These are phyloP conservation scores for Aspergillus brunneoviolaceus DNA, from an alignment of 2,329 filamentous ascomycete species.

Conservation along the genomic window DNA sequence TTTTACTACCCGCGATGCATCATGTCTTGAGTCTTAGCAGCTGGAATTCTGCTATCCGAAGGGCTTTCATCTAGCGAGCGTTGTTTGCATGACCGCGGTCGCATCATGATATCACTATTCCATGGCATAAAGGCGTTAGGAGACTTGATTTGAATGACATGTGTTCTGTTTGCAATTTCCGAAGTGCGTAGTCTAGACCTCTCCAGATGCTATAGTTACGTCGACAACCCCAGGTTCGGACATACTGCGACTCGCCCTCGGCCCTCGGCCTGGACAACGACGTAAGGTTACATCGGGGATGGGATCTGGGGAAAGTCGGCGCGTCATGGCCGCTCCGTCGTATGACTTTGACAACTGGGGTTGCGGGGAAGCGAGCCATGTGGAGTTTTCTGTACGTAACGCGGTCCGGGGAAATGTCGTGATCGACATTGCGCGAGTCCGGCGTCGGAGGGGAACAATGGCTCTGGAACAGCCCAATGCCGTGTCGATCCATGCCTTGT, in stretches of 20 bases:
- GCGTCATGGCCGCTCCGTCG: neutral
- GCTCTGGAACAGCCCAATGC: too few relatives aligned
- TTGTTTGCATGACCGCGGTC: neutral
- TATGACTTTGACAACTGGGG: neutral
- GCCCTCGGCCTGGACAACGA: neutral
- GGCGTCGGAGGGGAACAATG: neutral
- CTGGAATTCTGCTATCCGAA: neutral
- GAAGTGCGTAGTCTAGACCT: too few relatives aligned
- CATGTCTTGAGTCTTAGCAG: neutral
- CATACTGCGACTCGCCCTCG: neutral
- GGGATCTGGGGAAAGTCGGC: neutral
- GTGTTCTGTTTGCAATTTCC: neutral
- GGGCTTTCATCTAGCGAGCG: neutral
- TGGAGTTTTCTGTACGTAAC: neutral
- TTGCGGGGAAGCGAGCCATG: neutral
- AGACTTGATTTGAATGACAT: neutral
- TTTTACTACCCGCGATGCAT: neutral
- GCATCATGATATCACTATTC: neutral
- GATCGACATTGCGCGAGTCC: neutral
- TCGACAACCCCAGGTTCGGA: too few relatives aligned
- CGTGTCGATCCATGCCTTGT: too few relatives aligned
- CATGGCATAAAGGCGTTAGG: neutral
- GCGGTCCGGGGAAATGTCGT: neutral
- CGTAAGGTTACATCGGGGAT: neutral
- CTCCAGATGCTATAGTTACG: too few relatives aligned